phyloP scores from a whole-genome alignment of 306 rosid species.

The Ormosia semicastrata region DNA sequence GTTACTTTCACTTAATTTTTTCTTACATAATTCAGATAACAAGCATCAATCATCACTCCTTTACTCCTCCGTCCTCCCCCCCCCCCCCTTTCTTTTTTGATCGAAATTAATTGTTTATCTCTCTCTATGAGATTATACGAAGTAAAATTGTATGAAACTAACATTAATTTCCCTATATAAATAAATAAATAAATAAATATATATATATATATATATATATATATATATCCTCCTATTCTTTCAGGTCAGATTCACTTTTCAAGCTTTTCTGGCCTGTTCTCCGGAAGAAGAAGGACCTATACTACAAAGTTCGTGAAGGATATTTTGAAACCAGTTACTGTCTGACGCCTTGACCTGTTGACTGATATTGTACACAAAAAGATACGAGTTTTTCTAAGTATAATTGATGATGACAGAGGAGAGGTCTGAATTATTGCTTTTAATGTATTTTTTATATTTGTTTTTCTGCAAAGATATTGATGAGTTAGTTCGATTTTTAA shows the following conservation, averaged over 20 bases:
- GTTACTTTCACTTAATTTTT: no score
- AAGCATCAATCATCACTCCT: no score
- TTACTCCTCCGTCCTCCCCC: no score
- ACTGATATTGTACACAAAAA: slow-evolving; percentile 18
- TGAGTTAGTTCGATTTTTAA: slow-evolving; percentile 21
- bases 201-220: no score
- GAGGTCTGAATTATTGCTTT: not conserved
- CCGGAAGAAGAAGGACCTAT: not conserved
- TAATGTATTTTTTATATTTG: not conserved
- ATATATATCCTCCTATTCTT: not conserved
- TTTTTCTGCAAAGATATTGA: slow-evolving; percentile 1
- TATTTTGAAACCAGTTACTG: slow-evolving; percentile 15
- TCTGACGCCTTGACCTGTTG: slow-evolving; percentile 26
- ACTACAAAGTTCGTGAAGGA: slow-evolving; percentile 1
- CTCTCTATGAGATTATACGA: no score
- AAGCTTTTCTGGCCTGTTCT: not conserved
- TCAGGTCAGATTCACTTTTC: not conserved
- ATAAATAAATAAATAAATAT: no score
- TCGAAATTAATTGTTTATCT: no score
- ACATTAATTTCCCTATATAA: not conserved
- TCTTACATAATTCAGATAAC: no score
- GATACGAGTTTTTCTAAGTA: not conserved
- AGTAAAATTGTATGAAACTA: no score
- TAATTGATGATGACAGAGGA: not conserved
- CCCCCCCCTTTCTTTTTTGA: no score